Evolutionary conservation across 495 filamentous ascomycete species (phyloP), one percentile per base, ranked within the genome.

Genomic region (Lasiosphaeria ovina): DNA sequence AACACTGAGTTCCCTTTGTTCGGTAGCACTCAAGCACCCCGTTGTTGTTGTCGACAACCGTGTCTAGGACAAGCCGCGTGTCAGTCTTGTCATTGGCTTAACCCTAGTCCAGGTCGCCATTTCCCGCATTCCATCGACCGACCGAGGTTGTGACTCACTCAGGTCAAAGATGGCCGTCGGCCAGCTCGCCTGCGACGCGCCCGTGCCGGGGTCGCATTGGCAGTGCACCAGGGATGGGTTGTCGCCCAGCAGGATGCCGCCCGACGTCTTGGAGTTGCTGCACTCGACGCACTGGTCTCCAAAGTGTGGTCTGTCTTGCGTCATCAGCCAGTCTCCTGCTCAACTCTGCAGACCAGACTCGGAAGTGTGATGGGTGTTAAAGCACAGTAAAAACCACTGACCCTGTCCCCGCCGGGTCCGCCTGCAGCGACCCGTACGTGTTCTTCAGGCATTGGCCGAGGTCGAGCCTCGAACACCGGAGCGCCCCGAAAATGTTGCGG

Each of bases 371-470:
- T 3, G 38, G 38, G 1, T 42, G 38, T 42, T 3, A 33, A 9
- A n/a, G 8, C 1, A 35, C 9, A 16, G 49, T 45, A 12, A 5
- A 54, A 11, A 7, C n/a, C 6, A 31, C 51, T 7, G 49, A 66
- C 66, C 67, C 67, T 17, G 57, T n/a, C 3, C 54, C 65, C 4
- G 55, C 50, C 1, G 65, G 58, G 33, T 69, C 67, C 7, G 47
- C 62, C 48, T 62, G 35, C 40, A 69, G 52, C 3, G 33, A 45
- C n/a, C 67, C 67, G 24, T 59, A 65, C 14, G 9, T 57, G 60
- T 69, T 69, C 55, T 63, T 67, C 40, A 69, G 33, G 34, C 67
- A 69, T n/a, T 54, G 55, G 67, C 63, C 67, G 14, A 69, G 60
- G 33, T 69, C 60, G 6, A 69, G 49, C 52, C 55, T 67, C 58